phyloP scores from a whole-genome alignment of 768 basidiomycete species.

The Sarcomyxa edulis region DNA sequence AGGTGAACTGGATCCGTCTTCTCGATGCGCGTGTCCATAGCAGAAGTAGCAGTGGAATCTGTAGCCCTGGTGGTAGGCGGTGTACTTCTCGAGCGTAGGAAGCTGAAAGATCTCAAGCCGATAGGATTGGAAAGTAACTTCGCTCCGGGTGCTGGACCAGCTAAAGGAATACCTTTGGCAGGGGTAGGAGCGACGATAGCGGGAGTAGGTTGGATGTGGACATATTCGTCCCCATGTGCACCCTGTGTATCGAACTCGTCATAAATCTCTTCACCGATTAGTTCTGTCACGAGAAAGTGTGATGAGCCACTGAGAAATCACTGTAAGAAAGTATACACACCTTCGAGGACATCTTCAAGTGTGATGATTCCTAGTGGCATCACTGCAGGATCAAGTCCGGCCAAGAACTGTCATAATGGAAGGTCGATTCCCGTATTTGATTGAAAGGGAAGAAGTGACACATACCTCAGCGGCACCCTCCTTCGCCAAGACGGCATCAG shows the following conservation, averaged over 20 bases:
- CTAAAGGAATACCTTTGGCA: no score
- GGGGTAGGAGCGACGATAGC: no score
- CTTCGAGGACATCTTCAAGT: slow-evolving; percentile 87
- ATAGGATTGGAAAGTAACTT: slow-evolving; percentile 30
- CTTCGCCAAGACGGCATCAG: slow-evolving; percentile 77
- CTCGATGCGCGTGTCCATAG: no score
- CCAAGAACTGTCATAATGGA: slow-evolving; percentile 53
- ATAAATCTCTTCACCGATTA: slow-evolving; percentile 90
- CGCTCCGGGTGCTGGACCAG: slow-evolving; percentile 13
- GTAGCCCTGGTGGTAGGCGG: slow-evolving; percentile 51
- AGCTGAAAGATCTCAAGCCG: slow-evolving; percentile 41
- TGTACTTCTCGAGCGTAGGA: slow-evolving; percentile 52
- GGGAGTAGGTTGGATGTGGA: no score
- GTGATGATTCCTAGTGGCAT: slow-evolving; percentile 90
- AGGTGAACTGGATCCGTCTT: no score
- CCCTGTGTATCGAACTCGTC: slow-evolving; percentile 85
- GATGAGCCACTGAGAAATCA: background rate
- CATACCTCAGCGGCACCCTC: slow-evolving; percentile 66
- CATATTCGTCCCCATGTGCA: slow-evolving; percentile 50
- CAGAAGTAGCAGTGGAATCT: no score
- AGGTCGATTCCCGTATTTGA: background rate
- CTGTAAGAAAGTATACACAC: slow-evolving; percentile 27
- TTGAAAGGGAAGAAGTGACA: background rate
- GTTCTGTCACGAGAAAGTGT: slow-evolving; percentile 37
- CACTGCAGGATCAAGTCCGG: slow-evolving; percentile 72